Base-by-base conservation (phyloP, 2,329 filamentous ascomycete genomes). In the Huntiella decipiens region DNA sequence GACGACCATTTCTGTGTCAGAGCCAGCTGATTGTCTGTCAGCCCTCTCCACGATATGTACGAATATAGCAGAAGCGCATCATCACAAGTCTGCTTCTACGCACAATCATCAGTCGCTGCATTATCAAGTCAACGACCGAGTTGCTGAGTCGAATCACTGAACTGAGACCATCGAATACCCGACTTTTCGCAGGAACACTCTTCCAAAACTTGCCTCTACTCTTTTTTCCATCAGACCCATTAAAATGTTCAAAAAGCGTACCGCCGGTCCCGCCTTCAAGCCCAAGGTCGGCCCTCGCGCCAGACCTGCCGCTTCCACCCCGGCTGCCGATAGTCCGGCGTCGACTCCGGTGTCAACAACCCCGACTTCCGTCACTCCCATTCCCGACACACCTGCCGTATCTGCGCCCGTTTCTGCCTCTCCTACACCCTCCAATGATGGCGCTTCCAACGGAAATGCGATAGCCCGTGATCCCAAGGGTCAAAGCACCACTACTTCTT, bases 191-290 rank as follows among this genome's bases (percentile, higher is more conserved):
- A n/a, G 2, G 6, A 7, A 11, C 40, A 8, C 12, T 28, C 16
- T 15, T 41, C 7, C 22, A 6, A 13, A 36, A 40, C 48, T 38
- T 31, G 15, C 15, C n/a, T 16, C 22, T 36, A 15, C 22, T 6
- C 31, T 22, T 38, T 11, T 35, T 38, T 22, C 15, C 40, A 7
- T 33, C 33, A 12, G 32, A 12, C 40, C 17, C 40, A 43, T 13
- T 17, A 43, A 68, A 50, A 79, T 79, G 63, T 69, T 79, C 60
- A 82, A 82, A 63, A 81, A 82, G 61, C 66, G 68, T 54, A 68
- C 66, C 56, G 43, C 19, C 39, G 67, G 68, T 53, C 63, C 68
- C 48, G 67, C 67, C 63, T 83, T 85, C 63, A 81, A 81, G 58
- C 79, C 79, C 38, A 84, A 81, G 63, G 72, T 73, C 52, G 73